Conservation (phyloP, 306 rosid species). For the Luffa aegyptiaca region DNA sequence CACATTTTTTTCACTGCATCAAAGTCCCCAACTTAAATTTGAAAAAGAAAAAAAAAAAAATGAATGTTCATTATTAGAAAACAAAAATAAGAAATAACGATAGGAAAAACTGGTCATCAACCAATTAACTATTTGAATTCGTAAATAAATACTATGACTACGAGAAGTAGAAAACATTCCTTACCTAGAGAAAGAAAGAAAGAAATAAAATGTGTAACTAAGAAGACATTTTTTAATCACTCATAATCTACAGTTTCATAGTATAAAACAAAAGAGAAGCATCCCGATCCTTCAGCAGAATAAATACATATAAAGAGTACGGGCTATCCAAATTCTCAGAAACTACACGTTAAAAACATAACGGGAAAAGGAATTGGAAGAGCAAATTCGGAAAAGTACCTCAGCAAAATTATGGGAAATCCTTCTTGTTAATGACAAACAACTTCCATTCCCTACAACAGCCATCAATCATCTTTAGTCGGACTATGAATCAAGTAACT, state of each 20-base stretch:
- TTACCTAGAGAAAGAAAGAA: background rate
- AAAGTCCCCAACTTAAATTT: background rate
- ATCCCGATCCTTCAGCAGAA: background rate
- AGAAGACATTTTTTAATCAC: background rate
- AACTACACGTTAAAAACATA: background rate
- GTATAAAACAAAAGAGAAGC: background rate
- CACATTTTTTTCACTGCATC: background rate
- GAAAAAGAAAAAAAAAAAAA: background rate
- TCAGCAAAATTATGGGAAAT: background rate
- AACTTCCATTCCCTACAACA: conserved; percentile 7
- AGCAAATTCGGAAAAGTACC: background rate
- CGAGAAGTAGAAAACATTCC: background rate
- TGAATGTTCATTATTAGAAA: background rate
- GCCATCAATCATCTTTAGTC: background rate
- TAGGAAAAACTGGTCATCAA: background rate
- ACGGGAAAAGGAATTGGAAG: background rate
- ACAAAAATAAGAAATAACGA: background rate
- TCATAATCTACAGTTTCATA: background rate
- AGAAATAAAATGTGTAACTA: background rate
- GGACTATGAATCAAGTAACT: background rate
- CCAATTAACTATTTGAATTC: background rate
- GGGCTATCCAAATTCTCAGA: background rate
- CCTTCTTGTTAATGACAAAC: background rate
- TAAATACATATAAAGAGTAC: background rate
- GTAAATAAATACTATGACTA: background rate